Conservation (phyloP, 129 eudicot species). For the Flaveria bidentis region DNA sequence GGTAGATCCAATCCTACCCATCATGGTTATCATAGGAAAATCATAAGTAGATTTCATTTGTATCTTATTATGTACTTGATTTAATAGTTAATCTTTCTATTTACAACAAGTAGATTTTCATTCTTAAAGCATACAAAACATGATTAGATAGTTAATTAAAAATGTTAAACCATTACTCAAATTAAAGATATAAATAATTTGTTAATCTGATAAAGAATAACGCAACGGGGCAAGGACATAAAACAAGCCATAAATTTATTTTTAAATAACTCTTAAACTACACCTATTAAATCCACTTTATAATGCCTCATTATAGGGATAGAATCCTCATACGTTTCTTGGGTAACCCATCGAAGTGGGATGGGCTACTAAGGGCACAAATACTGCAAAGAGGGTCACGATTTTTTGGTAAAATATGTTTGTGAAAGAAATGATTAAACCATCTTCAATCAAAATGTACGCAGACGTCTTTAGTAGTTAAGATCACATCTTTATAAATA, state of each 20-base stretch:
- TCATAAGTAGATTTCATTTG: background rate
- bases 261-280: background rate
- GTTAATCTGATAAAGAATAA: background rate
- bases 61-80: background rate
- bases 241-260: background rate
- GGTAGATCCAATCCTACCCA: no score
- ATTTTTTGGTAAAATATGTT: no score
- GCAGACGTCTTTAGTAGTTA: no score
- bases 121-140: background rate
- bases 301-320: no score
- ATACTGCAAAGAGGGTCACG: no score
- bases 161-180: background rate
- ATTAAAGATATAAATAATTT: background rate
- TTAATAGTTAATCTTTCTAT: background rate
- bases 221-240: background rate
- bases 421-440: no score
- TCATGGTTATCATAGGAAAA: background rate
- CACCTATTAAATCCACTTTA: no score
- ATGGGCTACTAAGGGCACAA: no score
- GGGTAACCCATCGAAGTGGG: no score
- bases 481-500: no score
- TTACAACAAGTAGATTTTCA: background rate
- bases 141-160: background rate
- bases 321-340: no score
- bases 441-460: no score